A percentile compares a stretch with the other conserved stretches of the same genome.
These are phyloP conservation scores for Petunia hybrid DNA, from an alignment of 305 asterid genomes.

Conservation along the genomic window DNA sequence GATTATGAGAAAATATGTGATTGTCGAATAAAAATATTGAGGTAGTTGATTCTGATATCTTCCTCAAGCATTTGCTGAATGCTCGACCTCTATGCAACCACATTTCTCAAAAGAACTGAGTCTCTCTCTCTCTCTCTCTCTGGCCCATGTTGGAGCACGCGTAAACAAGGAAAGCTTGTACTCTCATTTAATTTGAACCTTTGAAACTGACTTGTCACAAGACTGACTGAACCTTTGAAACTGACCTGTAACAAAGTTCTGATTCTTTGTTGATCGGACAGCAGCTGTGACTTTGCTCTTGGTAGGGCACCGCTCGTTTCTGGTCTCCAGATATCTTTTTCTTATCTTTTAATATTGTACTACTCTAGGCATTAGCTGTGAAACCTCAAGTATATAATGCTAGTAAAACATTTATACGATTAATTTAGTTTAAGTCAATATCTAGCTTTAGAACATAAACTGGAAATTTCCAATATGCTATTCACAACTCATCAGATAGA, in stretches of 20 bases:
- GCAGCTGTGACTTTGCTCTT: background rate
- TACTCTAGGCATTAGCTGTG: background rate
- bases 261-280: background rate
- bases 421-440: background rate
- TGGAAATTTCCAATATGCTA: background rate
- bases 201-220: background rate
- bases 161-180: background rate
- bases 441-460: background rate
- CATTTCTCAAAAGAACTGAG: conserved; percentile 4
- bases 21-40: background rate
- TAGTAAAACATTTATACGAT: background rate
- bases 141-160: background rate
- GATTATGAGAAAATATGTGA: background rate
- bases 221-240: too few relatives aligned
- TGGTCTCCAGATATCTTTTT: background rate
- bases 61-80: background rate
- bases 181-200: background rate
- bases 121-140: background rate
- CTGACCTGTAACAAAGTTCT: background rate
- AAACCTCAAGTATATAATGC: background rate
- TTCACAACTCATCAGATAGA: background rate
- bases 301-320: background rate
- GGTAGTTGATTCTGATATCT: conserved; percentile 9
- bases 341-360: background rate
- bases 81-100: conserved; percentile 14